phyloP scores from a whole-genome alignment of 805 yeast genomes.

The Starmera dryadoides region DNA sequence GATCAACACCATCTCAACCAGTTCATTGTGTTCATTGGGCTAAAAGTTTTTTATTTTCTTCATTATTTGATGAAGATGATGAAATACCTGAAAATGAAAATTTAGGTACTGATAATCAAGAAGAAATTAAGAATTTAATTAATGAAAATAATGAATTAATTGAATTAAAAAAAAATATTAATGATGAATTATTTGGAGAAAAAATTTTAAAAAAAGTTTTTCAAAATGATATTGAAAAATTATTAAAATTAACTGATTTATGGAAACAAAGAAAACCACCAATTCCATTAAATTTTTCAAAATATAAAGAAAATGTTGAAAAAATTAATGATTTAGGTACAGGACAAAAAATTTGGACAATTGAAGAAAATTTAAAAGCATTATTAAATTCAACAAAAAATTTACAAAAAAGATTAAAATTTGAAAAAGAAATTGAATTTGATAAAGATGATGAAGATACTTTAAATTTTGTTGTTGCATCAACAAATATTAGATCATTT shows the following conservation, averaged over 20 bases:
- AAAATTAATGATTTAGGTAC: slow-evolving; percentile 18
- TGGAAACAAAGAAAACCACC: slow-evolving; percentile 77
- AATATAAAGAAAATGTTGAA: slow-evolving; percentile 12
- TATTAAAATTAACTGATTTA: slow-evolving; percentile 60
- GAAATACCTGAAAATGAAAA: slow-evolving; percentile 24
- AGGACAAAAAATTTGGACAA: slow-evolving; percentile 46
- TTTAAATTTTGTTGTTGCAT: slow-evolving; percentile 76
- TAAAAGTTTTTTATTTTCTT: slow-evolving; percentile 78
- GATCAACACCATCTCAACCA: slow-evolving; percentile 95
- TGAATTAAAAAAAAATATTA: slow-evolving; percentile 36
- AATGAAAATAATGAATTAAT: slow-evolving; percentile 62
- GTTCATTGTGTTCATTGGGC: slow-evolving; percentile 98
- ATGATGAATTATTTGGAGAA: slow-evolving; percentile 24
- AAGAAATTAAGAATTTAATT: slow-evolving; percentile 56
- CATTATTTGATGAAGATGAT: slow-evolving; percentile 58
- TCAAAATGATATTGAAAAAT: slow-evolving; percentile 68
- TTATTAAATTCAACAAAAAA: slow-evolving; percentile 40
- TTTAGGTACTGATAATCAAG: slow-evolving; percentile 56
- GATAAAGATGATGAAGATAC: slow-evolving; percentile 96
- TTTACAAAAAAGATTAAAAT: slow-evolving; percentile 40
- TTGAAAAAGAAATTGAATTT: slow-evolving; percentile 46
- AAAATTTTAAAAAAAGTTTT: slow-evolving; percentile 56
- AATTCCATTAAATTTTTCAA: slow-evolving; percentile 40
- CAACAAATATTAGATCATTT: slow-evolving; percentile 70
- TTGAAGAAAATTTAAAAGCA: slow-evolving; percentile 55